A percentile compares a stretch with the other conserved stretches of the same genome.
phyloP scores from a whole-genome alignment of 768 basidiomycete genomes.

The Hysterangium stoloniferum region DNA sequence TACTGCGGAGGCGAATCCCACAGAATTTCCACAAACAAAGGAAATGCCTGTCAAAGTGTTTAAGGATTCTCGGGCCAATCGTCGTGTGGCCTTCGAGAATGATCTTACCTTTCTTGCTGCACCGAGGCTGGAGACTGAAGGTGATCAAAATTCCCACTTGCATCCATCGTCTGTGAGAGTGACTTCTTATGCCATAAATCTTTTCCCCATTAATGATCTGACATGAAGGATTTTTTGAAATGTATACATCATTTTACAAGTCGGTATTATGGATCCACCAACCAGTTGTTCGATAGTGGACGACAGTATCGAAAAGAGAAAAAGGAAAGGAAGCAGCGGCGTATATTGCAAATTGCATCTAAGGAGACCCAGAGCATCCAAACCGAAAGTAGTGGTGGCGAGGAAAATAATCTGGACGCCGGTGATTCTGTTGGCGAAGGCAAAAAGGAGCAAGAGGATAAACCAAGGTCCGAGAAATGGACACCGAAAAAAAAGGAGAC shows the following conservation, averaged over 20 bases:
- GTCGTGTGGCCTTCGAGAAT: conserved; percentile 37
- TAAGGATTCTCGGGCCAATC: conserved; percentile 25
- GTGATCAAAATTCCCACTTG: conserved; percentile 11
- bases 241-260: conserved; percentile 44
- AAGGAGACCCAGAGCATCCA: too few relatives aligned
- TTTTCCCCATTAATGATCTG: conserved; percentile 22
- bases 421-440: too few relatives aligned
- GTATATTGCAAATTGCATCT: conserved; percentile 11
- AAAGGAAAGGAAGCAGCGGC: conserved; percentile 23
- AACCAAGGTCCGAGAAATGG: conserved; percentile 20
- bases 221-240: conserved; percentile 40
- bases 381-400: too few relatives aligned
- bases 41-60: conserved; percentile 13
- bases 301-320: conserved; percentile 38
- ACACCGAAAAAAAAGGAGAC: conserved; percentile 11
- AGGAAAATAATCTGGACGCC: too few relatives aligned
- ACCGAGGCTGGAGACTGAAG: conserved; percentile 12
- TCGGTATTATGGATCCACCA: conserved; percentile 53
- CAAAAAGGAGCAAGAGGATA: conserved; percentile 11
- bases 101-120: conserved; percentile 50
- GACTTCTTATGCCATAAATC: conserved; percentile 3
- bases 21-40: conserved; percentile 20
- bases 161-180: conserved; percentile 45
- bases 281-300: conserved; percentile 46
- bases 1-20: conserved; percentile 15